Evolutionary conservation across 768 basidiomycete species (phyloP).

Genomic region (Kwoniella shandongensis): DNA sequence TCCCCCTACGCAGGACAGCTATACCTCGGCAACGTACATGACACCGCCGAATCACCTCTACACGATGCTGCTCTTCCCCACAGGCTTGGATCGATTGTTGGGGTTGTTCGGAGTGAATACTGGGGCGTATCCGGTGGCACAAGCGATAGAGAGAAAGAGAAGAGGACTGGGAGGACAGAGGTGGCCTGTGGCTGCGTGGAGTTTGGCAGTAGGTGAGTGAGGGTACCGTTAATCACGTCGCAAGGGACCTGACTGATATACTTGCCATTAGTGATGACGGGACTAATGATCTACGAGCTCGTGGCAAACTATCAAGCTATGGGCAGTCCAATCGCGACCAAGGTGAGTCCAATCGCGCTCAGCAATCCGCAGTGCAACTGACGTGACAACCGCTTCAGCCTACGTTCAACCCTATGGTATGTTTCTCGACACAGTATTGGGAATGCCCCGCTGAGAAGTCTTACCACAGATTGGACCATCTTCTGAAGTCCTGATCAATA

Average conservation of each 20-base stretch:
- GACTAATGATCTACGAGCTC: slow-evolving; percentile 79
- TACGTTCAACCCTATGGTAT: slow-evolving; percentile 44
- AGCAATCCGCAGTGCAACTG: background rate
- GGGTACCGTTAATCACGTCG: background rate
- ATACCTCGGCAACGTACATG: background rate
- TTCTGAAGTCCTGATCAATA: slow-evolving; percentile 73
- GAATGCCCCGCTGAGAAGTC: background rate
- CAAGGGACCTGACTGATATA: background rate
- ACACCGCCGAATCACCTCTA: slow-evolving; percentile 19
- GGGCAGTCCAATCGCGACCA: slow-evolving; percentile 80
- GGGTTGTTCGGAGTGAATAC: slow-evolving; percentile 30
- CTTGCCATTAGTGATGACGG: slow-evolving; percentile 60
- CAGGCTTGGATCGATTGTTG: slow-evolving; percentile 40
- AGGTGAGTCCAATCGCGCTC: slow-evolving; percentile 57
- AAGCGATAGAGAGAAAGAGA: slow-evolving; percentile 84
- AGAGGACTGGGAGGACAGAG: slow-evolving; percentile 78
- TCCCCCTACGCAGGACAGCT: slow-evolving; percentile 8
- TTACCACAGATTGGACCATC: slow-evolving; percentile 84
- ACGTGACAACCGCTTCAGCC: slow-evolving; percentile 9
- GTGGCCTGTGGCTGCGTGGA: slow-evolving; percentile 73
- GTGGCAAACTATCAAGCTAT: slow-evolving; percentile 72
- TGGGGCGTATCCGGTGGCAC: slow-evolving; percentile 56
- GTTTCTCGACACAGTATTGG: background rate
- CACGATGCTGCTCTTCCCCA: slow-evolving; percentile 35
- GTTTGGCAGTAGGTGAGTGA: slow-evolving; percentile 57